These are phyloP conservation scores for Aspergillus nidulans DNA, from an alignment of 495 filamentous ascomycete genomes.

Conservation along the genomic window DNA sequence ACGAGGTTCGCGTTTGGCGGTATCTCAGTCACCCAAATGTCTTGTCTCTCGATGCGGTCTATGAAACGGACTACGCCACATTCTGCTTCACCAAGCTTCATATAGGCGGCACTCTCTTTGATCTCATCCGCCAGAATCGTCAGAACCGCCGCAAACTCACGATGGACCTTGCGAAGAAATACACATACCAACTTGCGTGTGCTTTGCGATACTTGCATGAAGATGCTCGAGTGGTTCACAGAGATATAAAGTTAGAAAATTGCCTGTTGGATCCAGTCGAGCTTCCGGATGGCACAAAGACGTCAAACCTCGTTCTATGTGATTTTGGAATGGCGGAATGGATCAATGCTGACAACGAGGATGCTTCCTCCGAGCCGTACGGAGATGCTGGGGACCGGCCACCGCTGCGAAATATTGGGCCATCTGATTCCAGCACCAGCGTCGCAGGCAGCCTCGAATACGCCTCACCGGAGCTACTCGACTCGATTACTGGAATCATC, in stretches of 20 bases:
- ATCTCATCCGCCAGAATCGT: conserved; percentile 58
- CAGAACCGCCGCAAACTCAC: conserved; percentile 40
- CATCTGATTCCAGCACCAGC: conserved; percentile 52
- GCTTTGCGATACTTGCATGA: conserved; percentile 71
- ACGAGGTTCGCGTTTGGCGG: conserved; percentile 68
- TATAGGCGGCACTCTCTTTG: conserved; percentile 66
- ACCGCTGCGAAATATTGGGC: conserved; percentile 48
- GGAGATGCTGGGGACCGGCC: conserved; percentile 44
- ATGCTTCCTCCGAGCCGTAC: conserved; percentile 45
- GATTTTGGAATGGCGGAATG: conserved; percentile 78
- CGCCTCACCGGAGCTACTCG: conserved; percentile 58
- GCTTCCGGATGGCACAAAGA: conserved; percentile 36
- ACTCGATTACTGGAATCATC: conserved; percentile 44
- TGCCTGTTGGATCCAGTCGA: conserved; percentile 61
- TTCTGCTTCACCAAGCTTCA: conserved; percentile 70
- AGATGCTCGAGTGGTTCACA: conserved; percentile 65
- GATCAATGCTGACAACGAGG: conserved; percentile 51
- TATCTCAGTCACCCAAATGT: conserved; percentile 64
- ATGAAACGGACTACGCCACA: conserved; percentile 66
- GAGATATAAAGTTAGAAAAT: conserved; percentile 76
- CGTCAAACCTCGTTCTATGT: conserved; percentile 60
- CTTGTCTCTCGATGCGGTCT: conserved; percentile 61
- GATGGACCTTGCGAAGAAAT: conserved; percentile 52
- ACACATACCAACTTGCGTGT: conserved; percentile 62
- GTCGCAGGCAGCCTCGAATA: conserved; percentile 65